Evolutionary conservation across 306 rosid genomes (phyloP).

Genomic region (Corylus americana): DNA sequence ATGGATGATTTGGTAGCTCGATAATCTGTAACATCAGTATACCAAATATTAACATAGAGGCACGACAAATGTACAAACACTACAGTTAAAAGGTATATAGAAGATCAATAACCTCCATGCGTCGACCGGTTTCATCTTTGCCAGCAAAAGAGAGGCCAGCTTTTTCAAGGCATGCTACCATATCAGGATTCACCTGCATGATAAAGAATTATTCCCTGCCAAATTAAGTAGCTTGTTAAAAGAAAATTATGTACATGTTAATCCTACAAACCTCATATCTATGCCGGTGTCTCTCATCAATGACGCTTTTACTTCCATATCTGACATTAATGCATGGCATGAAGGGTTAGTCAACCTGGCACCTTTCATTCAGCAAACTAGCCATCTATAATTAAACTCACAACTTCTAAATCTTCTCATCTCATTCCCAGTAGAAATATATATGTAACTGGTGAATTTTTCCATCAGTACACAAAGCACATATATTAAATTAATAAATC

Average conservation of each 20-base stretch:
- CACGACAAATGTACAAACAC: not conserved
- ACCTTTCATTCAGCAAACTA: constrained; percentile 1
- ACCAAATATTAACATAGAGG: constrained; percentile 18
- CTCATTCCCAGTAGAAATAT: not conserved
- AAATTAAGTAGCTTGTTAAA: not conserved
- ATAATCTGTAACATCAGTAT: constrained; percentile 53
- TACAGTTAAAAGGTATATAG: not conserved
- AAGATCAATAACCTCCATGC: constrained; percentile 59
- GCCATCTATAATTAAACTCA: not conserved
- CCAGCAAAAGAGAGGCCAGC: constrained; percentile 85
- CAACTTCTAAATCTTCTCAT: not conserved
- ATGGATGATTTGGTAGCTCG: constrained; percentile 86
- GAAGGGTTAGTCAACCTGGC: constrained; percentile 1
- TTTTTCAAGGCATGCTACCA: constrained; percentile 68
- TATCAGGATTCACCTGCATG: constrained; percentile 80
- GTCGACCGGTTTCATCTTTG: constrained; percentile 70
- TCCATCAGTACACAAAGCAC: not conserved
- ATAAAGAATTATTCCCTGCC: constrained; percentile 19
- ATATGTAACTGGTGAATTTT: not conserved
- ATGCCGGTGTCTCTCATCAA: constrained; percentile 88
- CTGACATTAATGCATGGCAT: constrained; percentile 39
- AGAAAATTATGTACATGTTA: not conserved
- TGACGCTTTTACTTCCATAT: constrained; percentile 53
- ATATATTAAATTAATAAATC: not conserved
- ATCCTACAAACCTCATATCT: constrained; percentile 67